phyloP scores from a whole-genome alignment of 2,329 filamentous ascomycete genomes.

The Dothistroma pini region DNA sequence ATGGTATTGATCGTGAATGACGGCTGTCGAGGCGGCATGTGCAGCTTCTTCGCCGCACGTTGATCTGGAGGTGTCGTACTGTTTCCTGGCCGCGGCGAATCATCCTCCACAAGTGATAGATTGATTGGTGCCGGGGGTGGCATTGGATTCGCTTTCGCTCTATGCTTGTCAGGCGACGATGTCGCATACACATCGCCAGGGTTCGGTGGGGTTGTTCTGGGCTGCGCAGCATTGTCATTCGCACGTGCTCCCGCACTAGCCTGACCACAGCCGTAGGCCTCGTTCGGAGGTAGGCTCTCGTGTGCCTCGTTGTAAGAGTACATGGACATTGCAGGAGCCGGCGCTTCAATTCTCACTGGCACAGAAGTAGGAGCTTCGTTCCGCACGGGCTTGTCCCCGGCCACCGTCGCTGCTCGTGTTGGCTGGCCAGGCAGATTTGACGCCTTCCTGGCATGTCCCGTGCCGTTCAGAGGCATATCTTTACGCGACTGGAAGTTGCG shows the following conservation, averaged over 20 bases:
- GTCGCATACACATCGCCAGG: conserved; percentile 25
- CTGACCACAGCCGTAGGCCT: conserved; percentile 43
- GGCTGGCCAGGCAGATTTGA: conserved; percentile 23
- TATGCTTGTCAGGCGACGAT: conserved; percentile 52
- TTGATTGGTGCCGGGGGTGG: conserved; percentile 49
- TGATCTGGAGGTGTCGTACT: conserved; percentile 24
- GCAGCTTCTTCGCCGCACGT: conserved; percentile 24
- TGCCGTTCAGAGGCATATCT: conserved; percentile 80
- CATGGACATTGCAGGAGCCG: conserved; percentile 40
- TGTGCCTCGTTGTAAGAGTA: conserved; percentile 38
- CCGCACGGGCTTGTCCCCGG: conserved; percentile 26
- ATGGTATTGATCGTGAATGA: conserved; percentile 48
- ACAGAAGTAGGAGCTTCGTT: conserved; percentile 31
- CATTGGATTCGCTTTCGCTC: conserved; percentile 40
- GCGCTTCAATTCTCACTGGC: conserved; percentile 32
- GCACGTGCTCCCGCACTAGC: conserved; percentile 23
- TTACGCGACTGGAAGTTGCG: conserved; percentile 93
- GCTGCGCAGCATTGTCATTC: conserved; percentile 42
- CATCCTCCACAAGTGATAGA: conserved; percentile 55
- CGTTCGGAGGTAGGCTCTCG: conserved; percentile 41
- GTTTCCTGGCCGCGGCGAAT: conserved; percentile 38
- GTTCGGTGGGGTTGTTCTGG: conserved; percentile 20
- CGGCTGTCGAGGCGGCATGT: conserved; percentile 39
- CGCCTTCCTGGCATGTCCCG: conserved; percentile 68
- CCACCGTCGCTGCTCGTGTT: conserved; percentile 27